Evolutionary conservation across 2,329 filamentous ascomycete genomes (phyloP).

Genomic region (Claviceps maximensis): DNA sequence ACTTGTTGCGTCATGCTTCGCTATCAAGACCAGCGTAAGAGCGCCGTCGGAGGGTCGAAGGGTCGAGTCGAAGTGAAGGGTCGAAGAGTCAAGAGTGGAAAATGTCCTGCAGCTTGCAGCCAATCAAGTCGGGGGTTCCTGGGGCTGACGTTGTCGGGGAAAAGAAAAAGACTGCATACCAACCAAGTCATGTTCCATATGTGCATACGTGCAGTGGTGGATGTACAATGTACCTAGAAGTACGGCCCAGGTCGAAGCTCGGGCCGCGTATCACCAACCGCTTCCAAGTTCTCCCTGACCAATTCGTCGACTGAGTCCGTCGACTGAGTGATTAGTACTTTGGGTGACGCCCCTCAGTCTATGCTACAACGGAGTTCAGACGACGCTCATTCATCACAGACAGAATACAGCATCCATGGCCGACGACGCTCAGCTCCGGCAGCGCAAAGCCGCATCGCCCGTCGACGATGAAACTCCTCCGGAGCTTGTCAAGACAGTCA

Average conservation of each 20-base stretch:
- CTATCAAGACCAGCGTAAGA: neutral
- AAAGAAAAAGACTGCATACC: neutral
- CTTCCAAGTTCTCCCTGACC: neutral
- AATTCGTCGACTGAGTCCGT: too few species aligned
- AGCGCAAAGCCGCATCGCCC: conserved; percentile 26
- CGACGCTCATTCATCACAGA: neutral
- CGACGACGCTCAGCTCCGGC: conserved; percentile 28
- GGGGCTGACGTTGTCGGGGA: neutral
- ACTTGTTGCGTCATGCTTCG: neutral
- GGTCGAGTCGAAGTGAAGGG: too few species aligned
- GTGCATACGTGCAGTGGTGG: too few species aligned
- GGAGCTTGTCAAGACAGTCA: conserved; percentile 12
- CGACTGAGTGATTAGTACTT: neutral
- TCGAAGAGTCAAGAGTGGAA: neutral
- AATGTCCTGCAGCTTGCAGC: neutral
- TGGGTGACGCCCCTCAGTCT: neutral
- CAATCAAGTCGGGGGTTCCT: neutral
- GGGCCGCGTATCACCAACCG: neutral
- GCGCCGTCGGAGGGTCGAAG: neutral
- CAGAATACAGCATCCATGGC: conserved; percentile 15
- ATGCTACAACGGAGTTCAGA: neutral
- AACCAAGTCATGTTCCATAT: neutral
- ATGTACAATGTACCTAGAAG: too few species aligned
- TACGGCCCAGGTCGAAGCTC: neutral
- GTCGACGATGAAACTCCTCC: conserved; percentile 10